Base-by-base conservation (phyloP, 768 basidiomycete genomes). In the Solioccasus polychromus region DNA sequence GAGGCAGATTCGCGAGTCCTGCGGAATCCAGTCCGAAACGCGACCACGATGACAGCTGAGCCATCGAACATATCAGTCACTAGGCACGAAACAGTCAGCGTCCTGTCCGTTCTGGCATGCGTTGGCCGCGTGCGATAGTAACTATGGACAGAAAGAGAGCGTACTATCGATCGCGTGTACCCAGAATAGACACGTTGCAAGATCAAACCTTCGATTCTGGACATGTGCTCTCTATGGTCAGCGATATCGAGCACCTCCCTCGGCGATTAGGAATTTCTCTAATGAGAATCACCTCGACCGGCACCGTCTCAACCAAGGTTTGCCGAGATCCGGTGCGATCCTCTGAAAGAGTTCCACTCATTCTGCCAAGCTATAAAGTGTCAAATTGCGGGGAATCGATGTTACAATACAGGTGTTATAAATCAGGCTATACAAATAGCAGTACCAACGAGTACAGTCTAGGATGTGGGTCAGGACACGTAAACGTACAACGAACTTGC, bases 1-100 rank as follows among this genome's bases (percentile, higher is more conserved):
- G 40, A 48, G 45, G 48, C 23, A 49, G 57, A 53, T 48, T 60
- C 56, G 53, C 53, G 43, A 47, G 51, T 47, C 43, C 46, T 55
- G 48, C 49, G 54, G 54, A 49, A 49, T 41, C 56, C 53, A 50
- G 54, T 60, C 62, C 60, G 52, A 58, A 64, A 53, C 55, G 53
- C 60, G 49, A 63, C 46, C 34, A 53, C 32, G 43, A 43, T 47
- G 54, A 47, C 20, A 54, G 51, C 36, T 49, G 45, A 40, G 45
- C n/a, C 23, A 50, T 46, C 43, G 34, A 35, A 45, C 52, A 47
- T 47, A 48, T 53, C 44, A 39, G 55, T 55, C 58, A 32, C 52
- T 39, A 51, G 64, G 52, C 54, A 53, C 51, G 34, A 24, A 36
- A 43, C 44, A 37, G 47, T 45, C 40, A 35, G 32, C 37, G 36